phyloP scores from a whole-genome alignment of 1,284 basidiomycete species.

The Cutaneotrichosporon cyanovorans region DNA sequence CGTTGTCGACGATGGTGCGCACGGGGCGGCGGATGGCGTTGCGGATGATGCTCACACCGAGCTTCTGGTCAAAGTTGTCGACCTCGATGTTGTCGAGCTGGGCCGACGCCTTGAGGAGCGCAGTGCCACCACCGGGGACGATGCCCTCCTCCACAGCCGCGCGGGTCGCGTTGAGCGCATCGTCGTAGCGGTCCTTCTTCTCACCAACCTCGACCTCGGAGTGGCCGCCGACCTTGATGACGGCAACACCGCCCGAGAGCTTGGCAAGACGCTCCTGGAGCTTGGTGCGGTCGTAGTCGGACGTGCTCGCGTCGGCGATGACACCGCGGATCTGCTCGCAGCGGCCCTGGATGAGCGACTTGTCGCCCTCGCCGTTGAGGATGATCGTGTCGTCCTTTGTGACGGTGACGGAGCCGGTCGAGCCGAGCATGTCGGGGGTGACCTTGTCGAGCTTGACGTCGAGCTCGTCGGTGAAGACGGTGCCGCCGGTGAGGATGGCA shows the following conservation, averaged over 20 bases:
- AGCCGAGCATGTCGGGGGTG: conserved; percentile 81
- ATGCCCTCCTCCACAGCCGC: conserved; percentile 98
- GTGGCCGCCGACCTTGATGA: conserved; percentile 93
- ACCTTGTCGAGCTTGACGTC: conserved; percentile 95
- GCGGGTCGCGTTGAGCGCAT: conserved; percentile 92
- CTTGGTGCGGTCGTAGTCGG: conserved; percentile 91
- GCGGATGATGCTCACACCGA: conserved; percentile 89
- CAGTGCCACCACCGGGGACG: conserved; percentile 89
- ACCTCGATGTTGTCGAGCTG: conserved; percentile 71
- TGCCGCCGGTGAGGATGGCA: conserved; percentile 92
- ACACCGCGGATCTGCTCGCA: conserved; percentile 92
- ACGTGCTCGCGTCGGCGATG: conserved; percentile 74
- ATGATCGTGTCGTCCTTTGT: conserved; percentile 99
- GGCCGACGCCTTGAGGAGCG: conserved; percentile 69
- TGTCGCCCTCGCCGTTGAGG: conserved; percentile 85
- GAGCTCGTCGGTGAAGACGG: conserved; percentile 96
- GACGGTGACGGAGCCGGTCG: conserved; percentile 83
- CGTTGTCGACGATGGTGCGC: conserved; percentile 87
- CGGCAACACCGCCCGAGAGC: conserved; percentile 89
- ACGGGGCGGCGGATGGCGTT: conserved; percentile 76
- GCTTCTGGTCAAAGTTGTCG: conserved; percentile 94
- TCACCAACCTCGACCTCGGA: conserved; percentile 95
- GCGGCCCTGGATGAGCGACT: conserved; percentile 73
- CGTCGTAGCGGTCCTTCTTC: conserved; percentile 99
- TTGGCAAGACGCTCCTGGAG: conserved; percentile 96